Evolutionary conservation across 2,329 filamentous ascomycete genomes (phyloP).

Genomic region (Rhynchosporium graminicola): DNA sequence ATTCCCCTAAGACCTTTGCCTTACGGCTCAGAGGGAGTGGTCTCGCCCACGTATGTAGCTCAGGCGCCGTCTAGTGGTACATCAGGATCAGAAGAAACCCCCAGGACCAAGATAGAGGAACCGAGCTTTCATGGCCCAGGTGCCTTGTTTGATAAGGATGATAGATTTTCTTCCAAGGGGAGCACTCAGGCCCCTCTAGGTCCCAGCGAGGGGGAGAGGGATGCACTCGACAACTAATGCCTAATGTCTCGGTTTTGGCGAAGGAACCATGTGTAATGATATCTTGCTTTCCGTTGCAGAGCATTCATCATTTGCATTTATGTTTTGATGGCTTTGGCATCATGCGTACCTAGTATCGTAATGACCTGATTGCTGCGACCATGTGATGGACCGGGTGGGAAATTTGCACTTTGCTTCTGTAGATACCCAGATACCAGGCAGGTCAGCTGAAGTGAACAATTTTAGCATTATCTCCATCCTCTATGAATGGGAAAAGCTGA

Average conservation of each 20-base stretch:
- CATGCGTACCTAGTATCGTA: constrained; percentile 2
- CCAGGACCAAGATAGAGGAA: constrained; percentile 41
- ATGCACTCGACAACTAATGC: constrained; percentile 36
- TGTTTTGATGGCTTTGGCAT: constrained; percentile 10
- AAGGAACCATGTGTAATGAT: constrained; percentile 27
- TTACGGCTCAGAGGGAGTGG: constrained; percentile 52
- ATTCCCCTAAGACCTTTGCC: constrained; percentile 54
- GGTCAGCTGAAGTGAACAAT: not conserved
- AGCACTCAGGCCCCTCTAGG: constrained; percentile 36
- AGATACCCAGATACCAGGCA: constrained; percentile 10
- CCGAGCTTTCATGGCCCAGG: constrained; percentile 55
- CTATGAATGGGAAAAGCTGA: too few relatives aligned
- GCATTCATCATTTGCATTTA: constrained; percentile 23
- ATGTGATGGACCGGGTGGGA: not conserved
- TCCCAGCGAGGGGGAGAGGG: constrained; percentile 39
- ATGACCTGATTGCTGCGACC: not conserved
- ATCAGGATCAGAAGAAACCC: constrained; percentile 22
- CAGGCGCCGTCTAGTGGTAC: constrained; percentile 39
- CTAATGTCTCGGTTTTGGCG: constrained; percentile 24
- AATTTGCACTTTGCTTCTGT: constrained; percentile 5
- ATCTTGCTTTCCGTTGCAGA: constrained; percentile 14
- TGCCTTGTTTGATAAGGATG: constrained; percentile 53
- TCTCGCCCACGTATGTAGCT: constrained; percentile 49
- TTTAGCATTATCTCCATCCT: not conserved
- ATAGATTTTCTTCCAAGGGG: constrained; percentile 44